Percentiles rank a stretch among this genome's conserved stretches.
phyloP scores from a whole-genome alignment of 352 stramenopile species.

The Phytopythium aichiense region DNA sequence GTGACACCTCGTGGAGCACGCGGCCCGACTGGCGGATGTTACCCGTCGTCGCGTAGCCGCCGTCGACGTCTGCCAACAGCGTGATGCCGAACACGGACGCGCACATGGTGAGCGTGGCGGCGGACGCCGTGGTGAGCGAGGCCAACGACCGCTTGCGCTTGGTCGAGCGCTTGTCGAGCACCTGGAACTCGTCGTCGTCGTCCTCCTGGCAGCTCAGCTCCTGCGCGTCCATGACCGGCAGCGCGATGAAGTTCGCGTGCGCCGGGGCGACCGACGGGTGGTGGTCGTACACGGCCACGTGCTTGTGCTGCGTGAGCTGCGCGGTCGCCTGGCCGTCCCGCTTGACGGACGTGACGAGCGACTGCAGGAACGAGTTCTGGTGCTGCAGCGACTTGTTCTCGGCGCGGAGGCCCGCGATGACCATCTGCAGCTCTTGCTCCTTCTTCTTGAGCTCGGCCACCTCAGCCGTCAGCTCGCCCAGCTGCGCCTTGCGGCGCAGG shows the following conservation, averaged over 20 bases:
- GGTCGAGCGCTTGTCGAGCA: conserved; percentile 16
- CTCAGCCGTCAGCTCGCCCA: conserved; percentile 51
- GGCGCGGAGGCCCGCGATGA: conserved; percentile 56
- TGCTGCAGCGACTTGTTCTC: conserved; percentile 80
- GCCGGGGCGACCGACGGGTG: neutral
- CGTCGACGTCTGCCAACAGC: conserved; percentile 56
- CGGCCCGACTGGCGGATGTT: conserved; percentile 53
- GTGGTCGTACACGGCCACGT: conserved; percentile 18
- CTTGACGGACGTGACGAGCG: conserved; percentile 58
- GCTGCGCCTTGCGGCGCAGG: conserved; percentile 64
- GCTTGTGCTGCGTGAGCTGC: conserved; percentile 14
- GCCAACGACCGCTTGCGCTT: conserved; percentile 30
- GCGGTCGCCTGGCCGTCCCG: conserved; percentile 13
- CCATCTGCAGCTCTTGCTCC: conserved; percentile 65
- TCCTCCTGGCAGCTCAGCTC: conserved; percentile 19
- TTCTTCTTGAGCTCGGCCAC: conserved; percentile 64
- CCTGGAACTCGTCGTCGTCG: conserved; percentile 12
- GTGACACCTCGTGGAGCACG: conserved; percentile 55
- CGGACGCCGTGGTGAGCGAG: conserved; percentile 39
- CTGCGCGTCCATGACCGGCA: conserved; percentile 1
- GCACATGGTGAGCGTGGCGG: conserved; percentile 59
- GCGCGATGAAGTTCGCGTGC: conserved; percentile 7
- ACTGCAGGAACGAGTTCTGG: conserved; percentile 75
- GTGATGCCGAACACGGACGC: conserved; percentile 79
- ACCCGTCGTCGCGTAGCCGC: conserved; percentile 20